Base-by-base conservation (phyloP, 1,139 yeast species). In the Yamadazyma triangularis region DNA sequence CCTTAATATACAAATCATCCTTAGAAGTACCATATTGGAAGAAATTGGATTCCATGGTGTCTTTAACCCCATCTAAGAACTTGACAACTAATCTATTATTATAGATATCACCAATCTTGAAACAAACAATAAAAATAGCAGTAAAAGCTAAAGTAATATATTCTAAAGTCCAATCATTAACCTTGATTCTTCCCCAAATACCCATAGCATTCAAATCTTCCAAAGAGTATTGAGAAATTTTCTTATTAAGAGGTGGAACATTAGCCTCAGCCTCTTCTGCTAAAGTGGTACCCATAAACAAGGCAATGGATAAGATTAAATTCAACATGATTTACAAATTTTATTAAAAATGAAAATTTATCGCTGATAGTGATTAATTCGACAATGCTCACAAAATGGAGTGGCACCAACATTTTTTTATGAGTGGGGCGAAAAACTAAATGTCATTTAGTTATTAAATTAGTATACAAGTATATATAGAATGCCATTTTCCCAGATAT, bases 131-230 rank as follows among this genome's bases (percentile, higher is more conserved):
- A 40, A 78, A 72, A 2, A 51, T 50, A 0, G 58, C 42, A 33
- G 83, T 70, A 35, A 80, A 57, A 7, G 60, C 69, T 16, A 82
- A 25, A 15, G 86, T 74, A 39, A 73, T 48, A 16, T 64, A 28
- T 62, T 91, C 98, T 49, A 83, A 70, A 29, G 66, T 67, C 96
- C 96, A 91, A 54, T 84, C 77, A 54, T 81, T 71, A 30, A 64
- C 50, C 38, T 44, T 35, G 30, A 79, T 41, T 51, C 91, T 73
- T 43, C 77, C 64, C 27, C 59, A 32, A 26, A 81, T 23, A 1
- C 76, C 52, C 72, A 80, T 57, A 4, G 54, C 61, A 28, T 58
- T 57, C 39, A 78, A 66, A 44, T 78, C 80, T 15, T 75, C 80
- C 28, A 60, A 48, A 9, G 81, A 54, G 43, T 66, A 58, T 21